Conservation (phyloP, 306 rosid species). For the Sophora flavescens region DNA sequence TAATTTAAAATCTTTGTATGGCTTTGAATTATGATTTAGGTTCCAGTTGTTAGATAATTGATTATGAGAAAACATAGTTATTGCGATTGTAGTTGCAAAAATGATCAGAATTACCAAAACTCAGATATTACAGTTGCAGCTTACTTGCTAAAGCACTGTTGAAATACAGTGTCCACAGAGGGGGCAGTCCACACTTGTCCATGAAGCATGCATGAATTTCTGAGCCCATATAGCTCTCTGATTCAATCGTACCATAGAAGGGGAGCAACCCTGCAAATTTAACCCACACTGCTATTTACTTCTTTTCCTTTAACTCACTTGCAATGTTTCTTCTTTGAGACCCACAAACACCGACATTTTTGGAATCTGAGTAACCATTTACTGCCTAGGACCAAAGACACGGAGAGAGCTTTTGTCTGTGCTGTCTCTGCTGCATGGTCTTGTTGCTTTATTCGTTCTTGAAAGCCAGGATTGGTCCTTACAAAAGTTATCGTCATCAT, state of each 20-base stretch:
- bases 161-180: constrained; percentile 24
- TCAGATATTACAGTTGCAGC: too few relatives aligned
- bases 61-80: too few relatives aligned
- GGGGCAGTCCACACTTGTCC: constrained; percentile 42
- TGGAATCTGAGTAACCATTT: constrained; percentile 54
- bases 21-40: too few relatives aligned
- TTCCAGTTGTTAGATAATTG: too few relatives aligned
- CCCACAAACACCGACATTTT: constrained; percentile 57
- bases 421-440: constrained; percentile 35
- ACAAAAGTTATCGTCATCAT: constrained; percentile 54
- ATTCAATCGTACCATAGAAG: constrained; percentile 50
- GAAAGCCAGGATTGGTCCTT: constrained; percentile 63
- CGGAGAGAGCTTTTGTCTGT: constrained; percentile 49
- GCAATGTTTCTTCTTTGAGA: constrained; percentile 49
- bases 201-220: constrained; percentile 63
- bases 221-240: constrained; percentile 52
- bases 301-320: constrained; percentile 47
- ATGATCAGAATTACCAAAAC: too few relatives aligned
- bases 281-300: constrained; percentile 51
- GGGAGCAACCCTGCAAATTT: constrained; percentile 38
- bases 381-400: constrained; percentile 54
- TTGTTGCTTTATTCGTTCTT: constrained; percentile 72
- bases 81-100: too few relatives aligned
- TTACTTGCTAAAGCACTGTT: not conserved
- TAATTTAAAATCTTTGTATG: too few relatives aligned